Percentiles rank a stretch among this genome's conserved stretches.
These are phyloP conservation scores for Neurospora sp. DNA, from an alignment of 495 filamentous ascomycete species.

Conservation along the genomic window DNA sequence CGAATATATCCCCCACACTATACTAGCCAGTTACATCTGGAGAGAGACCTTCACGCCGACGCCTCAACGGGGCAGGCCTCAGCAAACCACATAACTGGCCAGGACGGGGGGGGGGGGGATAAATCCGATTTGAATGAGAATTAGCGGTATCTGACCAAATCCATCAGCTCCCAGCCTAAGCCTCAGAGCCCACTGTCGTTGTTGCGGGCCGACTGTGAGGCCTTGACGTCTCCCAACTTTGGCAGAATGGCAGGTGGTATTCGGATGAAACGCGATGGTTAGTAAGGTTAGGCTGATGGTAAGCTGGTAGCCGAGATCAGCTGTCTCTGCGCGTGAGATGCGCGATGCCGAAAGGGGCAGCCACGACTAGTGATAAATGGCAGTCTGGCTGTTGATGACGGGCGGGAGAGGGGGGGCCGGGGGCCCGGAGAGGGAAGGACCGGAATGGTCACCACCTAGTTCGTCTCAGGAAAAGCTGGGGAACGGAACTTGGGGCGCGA, in stretches of 20 bases:
- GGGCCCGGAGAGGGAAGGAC: neutral
- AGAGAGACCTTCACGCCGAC: too few relatives aligned
- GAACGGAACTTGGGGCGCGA: neutral
- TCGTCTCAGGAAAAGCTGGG: neutral
- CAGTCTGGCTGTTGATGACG: neutral
- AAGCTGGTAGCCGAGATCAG: neutral
- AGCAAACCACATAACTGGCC: too few relatives aligned
- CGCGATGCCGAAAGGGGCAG: neutral
- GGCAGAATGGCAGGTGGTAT: neutral
- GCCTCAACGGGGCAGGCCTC: too few relatives aligned
- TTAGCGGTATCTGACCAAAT: neutral
- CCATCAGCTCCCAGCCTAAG: neutral
- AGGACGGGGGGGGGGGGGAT: too few relatives aligned
- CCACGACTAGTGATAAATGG: neutral
- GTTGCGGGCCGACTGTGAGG: neutral
- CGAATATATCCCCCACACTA: too few relatives aligned
- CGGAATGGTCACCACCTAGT: neutral
- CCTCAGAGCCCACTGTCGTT: neutral
- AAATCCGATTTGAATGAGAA: too few relatives aligned
- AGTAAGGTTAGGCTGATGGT: neutral
- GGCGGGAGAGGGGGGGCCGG: neutral
- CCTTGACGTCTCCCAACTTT: neutral
- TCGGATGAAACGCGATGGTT: neutral
- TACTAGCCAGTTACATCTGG: too few relatives aligned
- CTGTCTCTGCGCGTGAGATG: neutral